Evolutionary conservation across 2,329 filamentous ascomycete genomes (phyloP).

Genomic region (Ophiostoma australiae): DNA sequence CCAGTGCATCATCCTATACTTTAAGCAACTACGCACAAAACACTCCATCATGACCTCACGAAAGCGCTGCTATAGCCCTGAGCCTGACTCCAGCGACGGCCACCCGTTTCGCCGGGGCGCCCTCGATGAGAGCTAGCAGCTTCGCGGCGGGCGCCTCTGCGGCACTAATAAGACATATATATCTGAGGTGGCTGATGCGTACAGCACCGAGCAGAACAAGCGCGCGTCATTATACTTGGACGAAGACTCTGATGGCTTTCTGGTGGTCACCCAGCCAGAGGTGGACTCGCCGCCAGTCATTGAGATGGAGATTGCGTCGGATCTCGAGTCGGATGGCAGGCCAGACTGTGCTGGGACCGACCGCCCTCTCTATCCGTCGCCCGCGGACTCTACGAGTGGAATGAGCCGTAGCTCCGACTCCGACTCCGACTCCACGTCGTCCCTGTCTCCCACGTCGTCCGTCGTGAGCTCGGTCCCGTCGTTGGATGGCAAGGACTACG

Average conservation of each 20-base stretch:
- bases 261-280: neutral
- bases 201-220: neutral
- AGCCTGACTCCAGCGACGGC: neutral
- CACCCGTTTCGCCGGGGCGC: neutral
- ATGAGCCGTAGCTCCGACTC: neutral
- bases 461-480: no score
- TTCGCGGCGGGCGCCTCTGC: neutral
- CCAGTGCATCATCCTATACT: neutral
- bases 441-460: neutral
- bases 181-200: neutral
- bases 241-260: neutral
- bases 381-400: neutral
- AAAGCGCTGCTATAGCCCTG: constrained; percentile 5
- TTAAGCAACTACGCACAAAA: neutral
- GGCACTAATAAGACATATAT: neutral
- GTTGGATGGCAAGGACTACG: neutral
- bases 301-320: neutral
- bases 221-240: neutral
- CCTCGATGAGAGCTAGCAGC: neutral
- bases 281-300: neutral
- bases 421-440: neutral
- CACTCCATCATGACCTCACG: neutral
- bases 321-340: neutral
- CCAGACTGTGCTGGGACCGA: neutral
- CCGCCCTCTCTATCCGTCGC: neutral